Evolutionary conservation across 306 rosid genomes (phyloP), one percentile per base, ranked within the genome.

Genomic region (Prunus davidiana): DNA sequence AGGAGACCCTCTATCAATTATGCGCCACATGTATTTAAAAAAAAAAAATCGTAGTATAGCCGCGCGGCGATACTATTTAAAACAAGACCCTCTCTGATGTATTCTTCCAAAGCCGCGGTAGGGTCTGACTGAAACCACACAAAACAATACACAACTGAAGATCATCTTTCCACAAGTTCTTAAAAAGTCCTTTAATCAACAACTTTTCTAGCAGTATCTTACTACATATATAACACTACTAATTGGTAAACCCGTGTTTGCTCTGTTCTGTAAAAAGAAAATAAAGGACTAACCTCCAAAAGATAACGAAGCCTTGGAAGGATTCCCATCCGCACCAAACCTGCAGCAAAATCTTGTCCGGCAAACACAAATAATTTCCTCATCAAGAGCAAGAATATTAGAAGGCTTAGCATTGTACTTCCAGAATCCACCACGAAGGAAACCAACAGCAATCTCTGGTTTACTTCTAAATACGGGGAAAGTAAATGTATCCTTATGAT

Each of bases 361-460:
- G 97, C 97, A 80, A 95, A 84, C 78, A 87, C 87, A 81, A 95
- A 83, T 58, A 50, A 87, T 74, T 80, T 89, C 87, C 73, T 89
- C 90, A 4, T 78, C 74, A 47, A 83, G 68, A 78, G 89, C 84
- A 80, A 83, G 85, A 80, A 92, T 76, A 84, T 88, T 92, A 54
- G 97, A 86, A 80, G 96, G 88, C 78, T 92, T 95, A 69, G 96
- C 89, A 84, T 87, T 92, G 83, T 92, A 92, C 89, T 95, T 95
- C 99, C 99, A 92, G 77, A 86, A 95, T 68, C 92, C 97, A 74
- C 98, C 99, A 63, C 56, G 96, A 69, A 90, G 96, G 76, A 95
- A 95, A 76, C 97, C 99, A 78, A 55, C 82, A 82, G 86, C 82
- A 73, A 90, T 82, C 84, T 95, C 91, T 54, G 97, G 91, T 87